Base-by-base conservation (phyloP, 805 yeast species). In the Ogataea nakhonphanomensis region DNA sequence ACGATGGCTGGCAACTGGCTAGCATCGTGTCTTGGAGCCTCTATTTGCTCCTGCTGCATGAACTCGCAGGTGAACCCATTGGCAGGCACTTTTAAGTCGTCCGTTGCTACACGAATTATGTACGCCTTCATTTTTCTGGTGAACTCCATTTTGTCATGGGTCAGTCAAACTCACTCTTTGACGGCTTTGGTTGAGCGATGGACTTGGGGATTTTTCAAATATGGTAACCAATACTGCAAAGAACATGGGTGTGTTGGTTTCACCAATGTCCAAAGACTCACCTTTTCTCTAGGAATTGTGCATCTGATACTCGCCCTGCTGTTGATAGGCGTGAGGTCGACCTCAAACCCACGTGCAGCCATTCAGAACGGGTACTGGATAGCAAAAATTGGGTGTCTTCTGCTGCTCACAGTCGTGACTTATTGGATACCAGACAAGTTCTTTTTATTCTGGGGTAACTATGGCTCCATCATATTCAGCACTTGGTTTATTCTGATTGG, bases 301-400 rank as follows among this genome's bases (percentile, higher is more conserved):
- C 99, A 93, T 65, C 54, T 90, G 25, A 48, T 79, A 0, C 65
- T 93, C 41, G 95, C 93, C 1, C 62, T 67, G 2, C 55, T 84
- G 29, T 67, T 93, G 32, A 57, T 83, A 8, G 86, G 88, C 14
- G 95, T 90, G 5, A 79, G 78, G 49, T 81, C 93, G 1, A 81
- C 95, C 1, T 64, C 76, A 23, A 81, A 88, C 58, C 84, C 90
- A 14, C 72, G 96, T 31, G 81, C 93, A 0, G 77, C 74, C 15
- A 71, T 93, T 31, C 99, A 93, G 60, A 93, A 95, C 61, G 95
- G 96, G 3, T 83, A 77, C 69, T 93, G 99, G 99, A 75, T 81
- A 31, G 55, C 80, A 33, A 93, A 93, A 62, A 62, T 87, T 8
- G 54, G 79, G 7, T 61, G 70, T 3, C 83, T 90, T 79, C 39